phyloP scores from a whole-genome alignment of 306 rosid species.

The Quercus engelmannii region DNA sequence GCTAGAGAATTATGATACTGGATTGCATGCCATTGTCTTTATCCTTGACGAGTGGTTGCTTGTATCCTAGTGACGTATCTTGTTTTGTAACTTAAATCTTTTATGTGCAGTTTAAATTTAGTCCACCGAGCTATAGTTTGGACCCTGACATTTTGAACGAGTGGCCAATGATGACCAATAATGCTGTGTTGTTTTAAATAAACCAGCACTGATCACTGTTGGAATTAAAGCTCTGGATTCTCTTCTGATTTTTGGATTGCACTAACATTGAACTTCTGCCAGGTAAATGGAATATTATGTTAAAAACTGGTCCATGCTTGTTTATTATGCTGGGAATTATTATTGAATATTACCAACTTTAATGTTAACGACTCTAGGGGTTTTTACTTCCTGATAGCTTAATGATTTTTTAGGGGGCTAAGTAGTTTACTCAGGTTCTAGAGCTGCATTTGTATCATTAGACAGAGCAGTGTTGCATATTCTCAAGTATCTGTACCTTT shows the following conservation, averaged over 20 bases:
- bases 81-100: not conserved
- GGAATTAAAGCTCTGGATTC: not conserved
- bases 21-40: not conserved
- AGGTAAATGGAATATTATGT: not conserved
- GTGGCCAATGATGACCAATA: not conserved
- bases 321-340: not conserved
- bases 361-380: not conserved
- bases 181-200: not conserved
- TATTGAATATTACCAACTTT: not conserved
- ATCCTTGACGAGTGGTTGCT: not conserved
- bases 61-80: not conserved
- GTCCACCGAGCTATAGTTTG: constrained; percentile 2
- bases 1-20: not conserved
- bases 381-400: not conserved
- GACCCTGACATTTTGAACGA: not conserved
- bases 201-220: not conserved
- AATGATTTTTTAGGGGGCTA: not conserved
- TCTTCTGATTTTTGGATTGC: not conserved
- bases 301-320: not conserved
- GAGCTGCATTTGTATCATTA: not conserved
- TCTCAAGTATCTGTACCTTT: not conserved
- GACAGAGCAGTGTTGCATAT: not conserved
- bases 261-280: not conserved
- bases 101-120: not conserved
- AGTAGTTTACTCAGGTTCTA: not conserved